Evolutionary conservation across 192 early-diverging fungal species (phyloP).

Genomic region (Powellomyces hirtus): DNA sequence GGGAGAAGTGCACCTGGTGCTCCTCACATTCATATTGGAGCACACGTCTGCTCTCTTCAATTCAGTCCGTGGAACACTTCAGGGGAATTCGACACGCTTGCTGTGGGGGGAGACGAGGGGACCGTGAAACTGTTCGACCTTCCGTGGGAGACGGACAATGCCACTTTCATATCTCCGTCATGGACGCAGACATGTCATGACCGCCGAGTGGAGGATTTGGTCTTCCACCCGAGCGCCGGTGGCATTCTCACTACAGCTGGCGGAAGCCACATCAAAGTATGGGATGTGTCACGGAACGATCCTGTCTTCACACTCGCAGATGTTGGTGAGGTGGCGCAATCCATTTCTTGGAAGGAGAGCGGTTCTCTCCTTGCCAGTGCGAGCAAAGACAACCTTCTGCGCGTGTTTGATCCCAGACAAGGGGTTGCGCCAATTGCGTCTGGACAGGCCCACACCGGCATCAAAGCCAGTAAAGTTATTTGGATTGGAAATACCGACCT

Average conservation of each 20-base stretch:
- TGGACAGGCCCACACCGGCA: slow-evolving; percentile 56
- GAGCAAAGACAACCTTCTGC: slow-evolving; percentile 53
- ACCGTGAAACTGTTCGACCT: slow-evolving; percentile 11
- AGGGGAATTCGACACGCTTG: neutral
- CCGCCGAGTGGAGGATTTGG: slow-evolving; percentile 12
- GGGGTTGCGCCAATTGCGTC: slow-evolving; percentile 15
- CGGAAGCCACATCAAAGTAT: slow-evolving; percentile 14
- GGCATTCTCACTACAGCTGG: slow-evolving; percentile 8
- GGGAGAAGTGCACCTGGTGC: neutral
- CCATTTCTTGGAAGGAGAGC: slow-evolving; percentile 61
- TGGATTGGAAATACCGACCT: slow-evolving; percentile 67
- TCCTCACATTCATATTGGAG: neutral
- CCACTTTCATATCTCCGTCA: neutral
- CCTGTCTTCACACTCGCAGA: neutral
- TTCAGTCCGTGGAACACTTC: neutral
- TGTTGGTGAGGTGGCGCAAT: slow-evolving; percentile 45
- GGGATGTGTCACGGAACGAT: slow-evolving; percentile 6
- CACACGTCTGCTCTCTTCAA: slow-evolving; percentile 8
- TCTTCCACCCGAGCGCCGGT: slow-evolving; percentile 29
- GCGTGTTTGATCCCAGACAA: slow-evolving; percentile 61
- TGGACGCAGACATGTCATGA: neutral
- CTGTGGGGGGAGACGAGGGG: slow-evolving; percentile 25
- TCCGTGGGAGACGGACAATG: neutral
- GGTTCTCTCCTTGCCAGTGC: slow-evolving; percentile 52
- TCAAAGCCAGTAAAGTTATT: slow-evolving; percentile 62